Conservation (phyloP, 192 early-diverging fungal species). For the Neocallimastix lanati region DNA sequence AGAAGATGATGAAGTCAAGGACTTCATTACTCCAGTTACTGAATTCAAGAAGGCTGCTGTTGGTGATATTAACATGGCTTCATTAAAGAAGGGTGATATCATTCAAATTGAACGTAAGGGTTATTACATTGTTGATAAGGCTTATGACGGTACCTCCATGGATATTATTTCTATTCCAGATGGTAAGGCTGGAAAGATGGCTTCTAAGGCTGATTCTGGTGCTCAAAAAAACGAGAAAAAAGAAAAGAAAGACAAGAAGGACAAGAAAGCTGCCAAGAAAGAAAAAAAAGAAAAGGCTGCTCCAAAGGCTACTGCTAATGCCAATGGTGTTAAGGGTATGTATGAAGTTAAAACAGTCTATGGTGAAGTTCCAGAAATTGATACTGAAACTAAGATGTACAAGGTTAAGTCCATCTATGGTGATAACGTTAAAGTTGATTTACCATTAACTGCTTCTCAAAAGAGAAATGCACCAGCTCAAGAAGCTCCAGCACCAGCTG, state of each 20-base stretch:
- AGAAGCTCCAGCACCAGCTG: slow-evolving; percentile 10
- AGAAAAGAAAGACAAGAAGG: slow-evolving; percentile 19
- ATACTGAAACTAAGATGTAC: neutral
- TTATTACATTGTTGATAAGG: slow-evolving; percentile 78
- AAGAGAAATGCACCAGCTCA: neutral
- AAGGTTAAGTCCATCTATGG: neutral
- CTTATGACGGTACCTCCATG: slow-evolving; percentile 19
- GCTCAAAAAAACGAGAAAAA: slow-evolving; percentile 8
- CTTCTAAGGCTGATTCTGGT: slow-evolving; percentile 33
- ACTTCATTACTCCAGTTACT: slow-evolving; percentile 64
- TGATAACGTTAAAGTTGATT: neutral
- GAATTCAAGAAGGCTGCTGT: slow-evolving; percentile 45
- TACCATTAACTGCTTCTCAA: neutral
- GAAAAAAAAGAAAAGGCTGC: slow-evolving; percentile 11
- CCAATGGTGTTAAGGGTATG: slow-evolving; percentile 1
- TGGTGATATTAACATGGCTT: slow-evolving; percentile 9
- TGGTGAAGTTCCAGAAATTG: neutral
- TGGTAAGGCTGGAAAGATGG: slow-evolving; percentile 56
- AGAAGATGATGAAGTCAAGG: slow-evolving; percentile 66
- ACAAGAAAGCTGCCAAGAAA: slow-evolving; percentile 24
- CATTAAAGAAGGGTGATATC: slow-evolving; percentile 34
- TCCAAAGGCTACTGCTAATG: slow-evolving; percentile 26
- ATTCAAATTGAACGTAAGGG: slow-evolving; percentile 95
- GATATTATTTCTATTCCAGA: slow-evolving; percentile 72
- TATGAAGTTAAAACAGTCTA: neutral